Percentiles rank a stretch among this genome's conserved stretches.
These are phyloP conservation scores for Coleophoma crateriformis DNA, from an alignment of 2,329 filamentous ascomycete genomes.

Conservation along the genomic window DNA sequence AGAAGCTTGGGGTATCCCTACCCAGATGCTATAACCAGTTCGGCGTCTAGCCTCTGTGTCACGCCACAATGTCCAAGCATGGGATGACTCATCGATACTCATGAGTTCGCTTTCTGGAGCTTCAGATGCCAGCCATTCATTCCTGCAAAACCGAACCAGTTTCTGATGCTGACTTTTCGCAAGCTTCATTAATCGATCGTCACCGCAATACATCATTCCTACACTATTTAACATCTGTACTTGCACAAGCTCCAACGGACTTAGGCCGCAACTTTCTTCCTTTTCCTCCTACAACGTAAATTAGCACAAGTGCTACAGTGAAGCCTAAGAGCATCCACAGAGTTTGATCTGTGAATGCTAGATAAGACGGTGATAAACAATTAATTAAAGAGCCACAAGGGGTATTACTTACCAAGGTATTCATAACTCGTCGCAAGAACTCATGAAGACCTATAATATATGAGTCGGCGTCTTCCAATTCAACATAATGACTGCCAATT, in stretches of 20 bases:
- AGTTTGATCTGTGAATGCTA: no score
- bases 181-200: conserved; percentile 8
- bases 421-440: conserved; percentile 31
- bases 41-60: conserved; percentile 30
- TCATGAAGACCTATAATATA: conserved; percentile 32
- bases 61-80: conserved; percentile 30
- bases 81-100: no score
- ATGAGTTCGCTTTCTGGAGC: no score
- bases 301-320: no score
- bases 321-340: no score
- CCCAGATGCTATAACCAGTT: conserved; percentile 36
- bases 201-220: conserved; percentile 17
- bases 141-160: conserved; percentile 18
- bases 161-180: conserved; percentile 8
- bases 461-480: conserved; percentile 20
- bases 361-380: no score
- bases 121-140: conserved; percentile 5
- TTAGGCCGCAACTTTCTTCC: conserved; percentile 2
- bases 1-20: conserved; percentile 16
- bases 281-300: conserved; percentile 2
- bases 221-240: conserved; percentile 17
- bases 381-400: background rate
- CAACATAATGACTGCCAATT: conserved; percentile 31
- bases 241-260: conserved; percentile 14
- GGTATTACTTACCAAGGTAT: conserved; percentile 24